A percentile compares a stretch with the other conserved stretches of the same genome.
Conservation (phyloP, 306 rosid genomes). For the Calophaca sinica region DNA sequence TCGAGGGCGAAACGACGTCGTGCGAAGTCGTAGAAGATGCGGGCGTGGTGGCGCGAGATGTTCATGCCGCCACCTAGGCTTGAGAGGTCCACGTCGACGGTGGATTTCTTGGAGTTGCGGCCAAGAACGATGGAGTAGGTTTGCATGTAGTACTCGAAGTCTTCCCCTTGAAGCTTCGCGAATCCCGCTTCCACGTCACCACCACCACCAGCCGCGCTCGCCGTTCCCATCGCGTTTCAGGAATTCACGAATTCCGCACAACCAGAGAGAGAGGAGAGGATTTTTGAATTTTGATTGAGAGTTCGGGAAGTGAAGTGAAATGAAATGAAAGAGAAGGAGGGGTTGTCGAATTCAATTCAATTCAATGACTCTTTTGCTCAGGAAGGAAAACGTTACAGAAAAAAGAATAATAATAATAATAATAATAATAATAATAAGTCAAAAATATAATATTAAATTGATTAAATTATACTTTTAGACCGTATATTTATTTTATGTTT, state of each 20-base stretch:
- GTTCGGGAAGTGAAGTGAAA: no score
- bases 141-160: conserved; percentile 99
- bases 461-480: no score
- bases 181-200: conserved; percentile 97
- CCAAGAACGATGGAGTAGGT: conserved; percentile 97
- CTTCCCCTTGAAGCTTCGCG: conserved; percentile 98
- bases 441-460: no score
- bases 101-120: conserved; percentile 95
- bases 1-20: conserved; percentile 98
- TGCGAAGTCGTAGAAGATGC: conserved; percentile 93
- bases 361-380: background rate
- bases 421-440: no score
- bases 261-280: background rate
- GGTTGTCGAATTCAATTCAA: background rate
- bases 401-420: no score
- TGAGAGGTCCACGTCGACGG: conserved; percentile 95
- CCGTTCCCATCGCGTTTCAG: conserved; percentile 48
- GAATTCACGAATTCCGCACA: background rate
- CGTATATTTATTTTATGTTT: no score
- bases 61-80: conserved; percentile 99
- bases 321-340: background rate
- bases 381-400: background rate
- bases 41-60: conserved; percentile 98
- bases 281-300: background rate
- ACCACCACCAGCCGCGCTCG: conserved; percentile 46